phyloP scores from a whole-genome alignment of 805 yeast genomes.

The Lipomyces sp. region DNA sequence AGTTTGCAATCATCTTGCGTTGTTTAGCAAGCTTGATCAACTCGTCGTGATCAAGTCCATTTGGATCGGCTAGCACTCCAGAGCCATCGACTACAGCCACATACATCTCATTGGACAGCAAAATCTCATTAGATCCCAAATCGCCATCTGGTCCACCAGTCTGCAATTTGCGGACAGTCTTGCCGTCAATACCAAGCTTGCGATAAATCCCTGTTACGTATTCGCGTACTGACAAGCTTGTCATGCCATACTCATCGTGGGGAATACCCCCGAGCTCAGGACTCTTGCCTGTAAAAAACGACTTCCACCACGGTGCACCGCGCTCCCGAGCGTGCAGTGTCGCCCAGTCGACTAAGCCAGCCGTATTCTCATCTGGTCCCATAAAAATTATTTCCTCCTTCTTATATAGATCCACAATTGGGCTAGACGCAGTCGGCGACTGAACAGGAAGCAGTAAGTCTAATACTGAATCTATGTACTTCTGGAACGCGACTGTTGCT shows the following conservation, averaged over 20 bases:
- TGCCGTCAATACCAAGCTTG: constrained; percentile 65
- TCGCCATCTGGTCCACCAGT: constrained; percentile 99
- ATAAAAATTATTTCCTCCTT: constrained; percentile 89
- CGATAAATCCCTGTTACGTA: constrained; percentile 87
- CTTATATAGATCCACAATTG: constrained; percentile 80
- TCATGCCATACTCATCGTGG: constrained; percentile 98
- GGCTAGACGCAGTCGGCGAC: constrained; percentile 77
- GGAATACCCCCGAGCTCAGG: constrained; percentile 96
- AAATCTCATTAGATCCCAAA: constrained; percentile 92
- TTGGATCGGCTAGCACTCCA: constrained; percentile 91
- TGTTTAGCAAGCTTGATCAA: constrained; percentile 74
- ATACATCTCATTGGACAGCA: constrained; percentile 82
- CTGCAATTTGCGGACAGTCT: constrained; percentile 76
- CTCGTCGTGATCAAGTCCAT: constrained; percentile 83
- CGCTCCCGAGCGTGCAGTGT: constrained; percentile 88
- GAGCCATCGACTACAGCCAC: constrained; percentile 93
- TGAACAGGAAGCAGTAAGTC: constrained; percentile 76
- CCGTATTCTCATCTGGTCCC: constrained; percentile 99
- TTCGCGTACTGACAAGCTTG: constrained; percentile 90
- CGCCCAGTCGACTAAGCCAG: constrained; percentile 96
- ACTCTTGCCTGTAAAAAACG: constrained; percentile 94
- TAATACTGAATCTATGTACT: constrained; percentile 88
- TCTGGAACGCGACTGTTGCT: constrained; percentile 84
- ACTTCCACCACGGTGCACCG: constrained; percentile 98
- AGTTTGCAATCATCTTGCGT: constrained; percentile 75